These are phyloP conservation scores for Calocera viscosa DNA, from an alignment of 768 basidiomycete genomes.

Conservation along the genomic window DNA sequence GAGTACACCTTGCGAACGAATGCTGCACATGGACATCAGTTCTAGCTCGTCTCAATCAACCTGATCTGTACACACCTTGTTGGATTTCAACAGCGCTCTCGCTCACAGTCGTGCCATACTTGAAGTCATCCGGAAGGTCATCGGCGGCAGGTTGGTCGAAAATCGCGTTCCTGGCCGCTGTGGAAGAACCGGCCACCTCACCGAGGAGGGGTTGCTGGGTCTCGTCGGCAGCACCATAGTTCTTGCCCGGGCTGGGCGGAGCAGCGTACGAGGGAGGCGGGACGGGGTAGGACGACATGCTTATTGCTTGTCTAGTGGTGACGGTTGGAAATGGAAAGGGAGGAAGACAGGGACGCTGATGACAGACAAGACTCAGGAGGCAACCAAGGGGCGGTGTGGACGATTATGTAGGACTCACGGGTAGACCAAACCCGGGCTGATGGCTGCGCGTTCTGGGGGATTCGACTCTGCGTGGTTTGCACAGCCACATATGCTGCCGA, in stretches of 20 bases:
- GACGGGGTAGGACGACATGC: background rate
- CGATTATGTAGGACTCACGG: background rate
- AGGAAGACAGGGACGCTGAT: background rate
- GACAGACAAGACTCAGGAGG: background rate
- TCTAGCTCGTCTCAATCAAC: constrained; percentile 18
- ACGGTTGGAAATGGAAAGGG: background rate
- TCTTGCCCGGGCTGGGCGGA: background rate
- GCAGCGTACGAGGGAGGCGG: background rate
- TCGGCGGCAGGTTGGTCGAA: constrained; percentile 62
- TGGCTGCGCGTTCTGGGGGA: background rate
- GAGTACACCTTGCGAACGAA: constrained; percentile 88
- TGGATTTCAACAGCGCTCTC: constrained; percentile 69
- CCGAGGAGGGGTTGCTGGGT: background rate
- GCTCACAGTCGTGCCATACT: constrained; percentile 74
- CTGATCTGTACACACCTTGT: constrained; percentile 29
- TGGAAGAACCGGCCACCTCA: background rate
- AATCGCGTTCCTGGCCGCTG: constrained; percentile 32
- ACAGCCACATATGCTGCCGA: background rate
- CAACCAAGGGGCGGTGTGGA: background rate
- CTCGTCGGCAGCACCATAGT: constrained; percentile 3
- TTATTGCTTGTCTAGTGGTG: background rate
- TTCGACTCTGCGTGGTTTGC: background rate
- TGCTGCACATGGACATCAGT: constrained; percentile 12
- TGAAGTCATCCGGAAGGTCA: constrained; percentile 88
- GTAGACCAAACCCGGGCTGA: background rate